Conservation (phyloP, 805 yeast genomes). For the Metschnikowia orientalis region DNA sequence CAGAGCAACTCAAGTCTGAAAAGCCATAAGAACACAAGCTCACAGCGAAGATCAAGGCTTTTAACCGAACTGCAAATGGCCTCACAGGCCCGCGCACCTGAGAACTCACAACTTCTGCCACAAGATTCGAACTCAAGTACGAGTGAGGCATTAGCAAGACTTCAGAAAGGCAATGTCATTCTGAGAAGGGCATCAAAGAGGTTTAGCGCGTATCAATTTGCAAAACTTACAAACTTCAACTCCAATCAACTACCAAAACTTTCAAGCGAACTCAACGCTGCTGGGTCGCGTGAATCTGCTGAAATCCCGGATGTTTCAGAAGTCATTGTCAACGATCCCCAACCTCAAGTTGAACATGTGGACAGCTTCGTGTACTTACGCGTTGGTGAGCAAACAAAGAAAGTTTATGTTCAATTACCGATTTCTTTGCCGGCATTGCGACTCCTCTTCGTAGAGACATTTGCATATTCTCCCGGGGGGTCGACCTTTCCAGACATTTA, state of each 20-base stretch:
- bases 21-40: not conserved
- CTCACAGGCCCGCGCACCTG: constrained; percentile 1
- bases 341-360: no score
- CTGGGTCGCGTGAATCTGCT: not conserved
- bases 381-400: constrained; percentile 51
- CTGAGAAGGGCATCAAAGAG: constrained; percentile 92
- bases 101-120: not conserved
- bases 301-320: not conserved
- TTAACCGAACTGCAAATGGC: constrained; percentile 3
- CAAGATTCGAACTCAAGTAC: constrained; percentile 5
- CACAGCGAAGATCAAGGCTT: constrained; percentile 2
- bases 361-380: constrained; percentile 57
- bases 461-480: constrained; percentile 74
- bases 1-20: constrained; percentile 1
- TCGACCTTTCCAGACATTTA: constrained; percentile 75
- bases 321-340: no score
- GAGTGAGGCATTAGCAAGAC: constrained; percentile 63
- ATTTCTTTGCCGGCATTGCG: constrained; percentile 53
- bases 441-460: constrained; percentile 77
- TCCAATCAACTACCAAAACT: constrained; percentile 12
- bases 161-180: constrained; percentile 77
- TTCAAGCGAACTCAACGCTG: constrained; percentile 7
- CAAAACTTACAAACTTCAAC: constrained; percentile 55
- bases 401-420: constrained; percentile 43
- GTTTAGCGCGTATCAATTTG: constrained; percentile 89